Conservation (phyloP, 495 filamentous ascomycete genomes). For the Corynascus novoguineensis region DNA sequence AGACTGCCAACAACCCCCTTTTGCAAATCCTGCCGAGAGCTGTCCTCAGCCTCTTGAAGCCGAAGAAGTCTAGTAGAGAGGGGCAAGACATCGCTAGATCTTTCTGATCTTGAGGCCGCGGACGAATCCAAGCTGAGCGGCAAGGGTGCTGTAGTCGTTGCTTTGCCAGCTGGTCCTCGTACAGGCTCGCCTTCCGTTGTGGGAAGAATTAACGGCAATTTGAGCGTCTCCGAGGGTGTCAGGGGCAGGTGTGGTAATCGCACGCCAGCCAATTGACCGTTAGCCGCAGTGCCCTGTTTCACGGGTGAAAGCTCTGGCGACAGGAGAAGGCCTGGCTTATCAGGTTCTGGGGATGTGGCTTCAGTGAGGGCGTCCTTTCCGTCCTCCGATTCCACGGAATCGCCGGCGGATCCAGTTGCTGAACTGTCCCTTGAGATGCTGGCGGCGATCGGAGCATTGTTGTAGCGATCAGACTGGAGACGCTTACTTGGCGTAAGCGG, state of each 20-base stretch:
- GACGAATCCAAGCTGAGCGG: neutral
- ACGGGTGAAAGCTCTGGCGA: constrained; percentile 37
- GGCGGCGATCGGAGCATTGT: constrained; percentile 24
- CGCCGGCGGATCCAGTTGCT: constrained; percentile 13
- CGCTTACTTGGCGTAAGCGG: constrained; percentile 44
- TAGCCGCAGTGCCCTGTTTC: constrained; percentile 19
- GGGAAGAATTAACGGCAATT: constrained; percentile 7
- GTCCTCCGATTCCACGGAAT: constrained; percentile 22
- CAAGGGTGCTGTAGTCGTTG: neutral
- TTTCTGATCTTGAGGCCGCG: no score
- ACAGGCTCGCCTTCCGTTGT: constrained; percentile 1
- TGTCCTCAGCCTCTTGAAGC: neutral
- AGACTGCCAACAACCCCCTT: neutral
- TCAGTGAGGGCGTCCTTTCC: constrained; percentile 33
- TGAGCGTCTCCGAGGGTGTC: neutral
- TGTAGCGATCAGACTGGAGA: constrained; percentile 33
- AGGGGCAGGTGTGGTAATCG: constrained; percentile 13
- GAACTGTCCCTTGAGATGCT: constrained; percentile 27
- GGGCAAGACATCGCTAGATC: neutral
- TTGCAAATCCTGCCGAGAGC: neutral
- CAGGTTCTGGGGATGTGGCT: constrained; percentile 38
- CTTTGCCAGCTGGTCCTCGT: neutral
- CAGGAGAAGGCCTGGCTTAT: constrained; percentile 32
- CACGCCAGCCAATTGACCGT: constrained; percentile 10
- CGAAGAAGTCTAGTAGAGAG: neutral